phyloP scores from a whole-genome alignment of 2,329 filamentous ascomycete species.

The Penicillium palitans region DNA sequence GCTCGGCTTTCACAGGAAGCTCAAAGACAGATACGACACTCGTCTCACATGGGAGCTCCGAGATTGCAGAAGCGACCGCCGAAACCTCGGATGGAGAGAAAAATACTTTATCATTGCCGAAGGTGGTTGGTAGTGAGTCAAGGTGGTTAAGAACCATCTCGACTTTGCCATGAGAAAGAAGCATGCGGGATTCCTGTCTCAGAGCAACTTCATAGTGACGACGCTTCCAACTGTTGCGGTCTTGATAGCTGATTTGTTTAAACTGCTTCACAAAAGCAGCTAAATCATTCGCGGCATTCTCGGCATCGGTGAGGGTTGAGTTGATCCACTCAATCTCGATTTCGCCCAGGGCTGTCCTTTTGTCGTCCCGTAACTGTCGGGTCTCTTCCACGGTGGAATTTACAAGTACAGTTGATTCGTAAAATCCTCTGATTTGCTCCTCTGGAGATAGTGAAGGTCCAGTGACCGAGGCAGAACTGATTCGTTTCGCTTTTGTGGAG shows the following conservation, averaged over 20 bases:
- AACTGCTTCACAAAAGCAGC: slow-evolving; percentile 21
- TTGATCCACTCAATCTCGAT: slow-evolving; percentile 30
- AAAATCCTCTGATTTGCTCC: slow-evolving; percentile 10
- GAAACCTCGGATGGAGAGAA: not conserved
- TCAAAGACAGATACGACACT: not conserved
- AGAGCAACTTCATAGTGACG: slow-evolving; percentile 17
- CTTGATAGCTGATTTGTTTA: slow-evolving; percentile 16
- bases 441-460: slow-evolving; percentile 1
- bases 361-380: slow-evolving; percentile 12
- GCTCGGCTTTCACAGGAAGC: not conserved
- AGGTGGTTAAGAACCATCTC: slow-evolving; percentile 22
- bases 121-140: not conserved
- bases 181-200: slow-evolving; percentile 18
- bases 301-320: slow-evolving; percentile 32
- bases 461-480: not conserved
- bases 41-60: not conserved
- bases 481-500: not conserved
- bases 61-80: not conserved
- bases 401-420: slow-evolving; percentile 10
- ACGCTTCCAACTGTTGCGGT: slow-evolving; percentile 23
- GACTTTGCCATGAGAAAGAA: slow-evolving; percentile 22
- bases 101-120: not conserved
- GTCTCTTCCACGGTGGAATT: slow-evolving; percentile 4
- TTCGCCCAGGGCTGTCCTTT: slow-evolving; percentile 15
- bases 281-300: slow-evolving; percentile 37